phyloP scores from a whole-genome alignment of 1,139 yeast species.

The Yamadazyma jaroonii region DNA sequence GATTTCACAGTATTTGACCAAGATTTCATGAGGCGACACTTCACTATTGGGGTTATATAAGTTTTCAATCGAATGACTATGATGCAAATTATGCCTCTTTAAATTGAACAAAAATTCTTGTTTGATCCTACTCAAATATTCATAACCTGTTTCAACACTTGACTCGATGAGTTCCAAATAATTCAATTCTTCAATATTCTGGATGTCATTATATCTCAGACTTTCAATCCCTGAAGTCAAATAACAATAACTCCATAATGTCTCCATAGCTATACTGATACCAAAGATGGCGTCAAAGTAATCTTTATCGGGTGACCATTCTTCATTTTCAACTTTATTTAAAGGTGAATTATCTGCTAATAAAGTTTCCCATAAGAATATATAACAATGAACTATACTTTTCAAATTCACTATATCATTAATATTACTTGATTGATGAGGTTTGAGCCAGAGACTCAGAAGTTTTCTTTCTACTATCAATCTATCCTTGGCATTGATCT shows the following conservation, averaged over 20 bases:
- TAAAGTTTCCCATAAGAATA: constrained; percentile 61
- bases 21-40: constrained; percentile 30
- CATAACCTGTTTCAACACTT: constrained; percentile 30
- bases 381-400: constrained; percentile 61
- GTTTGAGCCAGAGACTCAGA: constrained; percentile 43
- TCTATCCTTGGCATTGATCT: constrained; percentile 55
- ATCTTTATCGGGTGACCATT: constrained; percentile 27
- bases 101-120: constrained; percentile 26
- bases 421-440: constrained; percentile 21
- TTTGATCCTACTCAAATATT: constrained; percentile 36
- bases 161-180: constrained; percentile 22
- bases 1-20: constrained; percentile 39
- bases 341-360: constrained; percentile 36
- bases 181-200: constrained; percentile 11
- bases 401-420: constrained; percentile 35
- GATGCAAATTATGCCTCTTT: constrained; percentile 19
- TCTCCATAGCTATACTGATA: constrained; percentile 45
- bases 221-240: constrained; percentile 41
- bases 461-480: constrained; percentile 52
- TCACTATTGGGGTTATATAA: constrained; percentile 9
- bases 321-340: constrained; percentile 9
- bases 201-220: constrained; percentile 23
- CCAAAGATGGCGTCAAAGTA: constrained; percentile 42
- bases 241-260: constrained; percentile 48
- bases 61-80: constrained; percentile 12